Conservation (phyloP, 768 basidiomycete genomes). For the Lactifluus echinatus region DNA sequence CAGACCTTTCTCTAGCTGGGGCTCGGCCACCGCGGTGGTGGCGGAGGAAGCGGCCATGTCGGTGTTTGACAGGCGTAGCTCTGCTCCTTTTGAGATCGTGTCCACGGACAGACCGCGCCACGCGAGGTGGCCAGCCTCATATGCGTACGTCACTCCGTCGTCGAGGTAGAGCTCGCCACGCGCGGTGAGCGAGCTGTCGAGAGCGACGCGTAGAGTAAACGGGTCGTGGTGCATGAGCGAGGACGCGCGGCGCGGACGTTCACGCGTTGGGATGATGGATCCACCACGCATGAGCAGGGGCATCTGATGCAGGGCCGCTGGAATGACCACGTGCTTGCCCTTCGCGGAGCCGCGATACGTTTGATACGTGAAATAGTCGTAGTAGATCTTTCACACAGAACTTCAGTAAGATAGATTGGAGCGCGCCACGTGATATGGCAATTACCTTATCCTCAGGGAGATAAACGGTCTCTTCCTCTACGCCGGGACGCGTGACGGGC, state of each 20-base stretch:
- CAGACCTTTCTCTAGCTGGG: too few species aligned
- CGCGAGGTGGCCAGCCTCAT: constrained; percentile 69
- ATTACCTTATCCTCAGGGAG: constrained; percentile 75
- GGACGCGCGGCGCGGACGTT: constrained; percentile 80
- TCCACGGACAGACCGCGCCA: constrained; percentile 71
- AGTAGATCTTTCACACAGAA: constrained; percentile 59
- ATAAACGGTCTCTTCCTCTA: constrained; percentile 64
- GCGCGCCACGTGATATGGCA: neutral
- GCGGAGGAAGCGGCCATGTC: constrained; percentile 47
- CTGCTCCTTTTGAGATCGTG: constrained; percentile 38
- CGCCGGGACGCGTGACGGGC: constrained; percentile 74
- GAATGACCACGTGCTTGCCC: constrained; percentile 64
- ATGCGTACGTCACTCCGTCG: constrained; percentile 78
- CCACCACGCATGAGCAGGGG: constrained; percentile 89
- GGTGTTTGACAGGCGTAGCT: constrained; percentile 38
- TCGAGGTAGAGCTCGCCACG: constrained; percentile 89
- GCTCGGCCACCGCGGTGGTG: too few species aligned
- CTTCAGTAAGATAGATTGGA: constrained; percentile 5
- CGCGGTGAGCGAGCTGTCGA: constrained; percentile 52
- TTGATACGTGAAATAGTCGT: constrained; percentile 77
- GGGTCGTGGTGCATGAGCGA: constrained; percentile 87
- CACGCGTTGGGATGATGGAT: constrained; percentile 79
- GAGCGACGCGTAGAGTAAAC: constrained; percentile 81
- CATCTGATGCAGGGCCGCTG: constrained; percentile 68
- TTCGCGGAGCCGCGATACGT: constrained; percentile 58